Conservation (phyloP, 805 yeast genomes). For the Candida ascalaphidarum region DNA sequence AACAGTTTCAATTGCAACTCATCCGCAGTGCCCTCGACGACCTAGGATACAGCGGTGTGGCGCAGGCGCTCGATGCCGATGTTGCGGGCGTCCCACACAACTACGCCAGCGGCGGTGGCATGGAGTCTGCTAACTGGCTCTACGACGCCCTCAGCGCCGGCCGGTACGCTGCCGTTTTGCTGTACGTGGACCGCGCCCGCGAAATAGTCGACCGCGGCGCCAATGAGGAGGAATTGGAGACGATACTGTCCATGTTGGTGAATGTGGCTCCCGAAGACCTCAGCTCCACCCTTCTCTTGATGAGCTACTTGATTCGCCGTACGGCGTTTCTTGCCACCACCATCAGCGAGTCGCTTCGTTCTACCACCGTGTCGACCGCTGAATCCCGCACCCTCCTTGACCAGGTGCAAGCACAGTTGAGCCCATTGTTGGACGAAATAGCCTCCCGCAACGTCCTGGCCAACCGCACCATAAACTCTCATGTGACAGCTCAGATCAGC, state of each 20-base stretch:
- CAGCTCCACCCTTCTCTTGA: background rate
- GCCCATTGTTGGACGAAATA: conserved; percentile 2
- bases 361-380: conserved; percentile 1
- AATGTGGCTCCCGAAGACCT: background rate
- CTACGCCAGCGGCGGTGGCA: conserved; percentile 1
- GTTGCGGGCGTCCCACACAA: conserved; percentile 1
- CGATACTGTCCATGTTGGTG: background rate
- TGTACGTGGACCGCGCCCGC: conserved; percentile 4
- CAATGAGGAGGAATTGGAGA: background rate
- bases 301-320: background rate
- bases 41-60: conserved; percentile 18
- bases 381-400: background rate
- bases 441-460: background rate
- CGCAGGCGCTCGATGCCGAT: conserved; percentile 10
- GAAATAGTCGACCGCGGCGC: background rate
- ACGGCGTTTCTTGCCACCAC: background rate
- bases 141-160: conserved; percentile 6
- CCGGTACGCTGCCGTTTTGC: conserved; percentile 7
- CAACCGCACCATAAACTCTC: background rate
- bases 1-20: conserved; percentile 20
- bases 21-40: conserved; percentile 21
- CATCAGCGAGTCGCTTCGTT: no score
- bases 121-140: no score
- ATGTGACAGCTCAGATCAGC: conserved; percentile 1
- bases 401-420: conserved; percentile 1